Conservation (phyloP, 1,284 basidiomycete genomes). For the Tilletia walkeri region DNA sequence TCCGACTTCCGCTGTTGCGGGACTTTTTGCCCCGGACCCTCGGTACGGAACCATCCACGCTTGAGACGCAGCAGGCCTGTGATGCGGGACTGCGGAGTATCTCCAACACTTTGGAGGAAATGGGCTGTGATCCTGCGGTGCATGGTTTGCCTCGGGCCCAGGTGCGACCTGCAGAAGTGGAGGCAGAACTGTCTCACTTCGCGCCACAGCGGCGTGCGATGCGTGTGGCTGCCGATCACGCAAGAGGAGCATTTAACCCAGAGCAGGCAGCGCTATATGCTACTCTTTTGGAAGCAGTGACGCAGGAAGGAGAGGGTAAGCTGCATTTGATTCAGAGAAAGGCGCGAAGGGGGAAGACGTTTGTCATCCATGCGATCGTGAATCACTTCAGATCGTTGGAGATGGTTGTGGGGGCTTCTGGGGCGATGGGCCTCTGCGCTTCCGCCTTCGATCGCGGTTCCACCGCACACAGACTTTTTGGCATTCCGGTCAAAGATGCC, state of each 20-base stretch:
- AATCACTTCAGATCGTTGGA: neutral
- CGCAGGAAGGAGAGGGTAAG: neutral
- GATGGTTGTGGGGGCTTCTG: neutral
- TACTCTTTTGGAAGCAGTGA: neutral
- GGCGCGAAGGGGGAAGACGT: neutral
- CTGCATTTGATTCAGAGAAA: neutral
- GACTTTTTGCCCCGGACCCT: conserved; percentile 1
- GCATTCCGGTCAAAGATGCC: neutral
- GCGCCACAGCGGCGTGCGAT: neutral
- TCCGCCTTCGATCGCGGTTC: neutral
- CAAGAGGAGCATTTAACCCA: neutral
- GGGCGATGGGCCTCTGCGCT: no score
- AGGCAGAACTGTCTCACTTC: neutral
- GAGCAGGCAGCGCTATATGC: neutral
- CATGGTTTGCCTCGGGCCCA: neutral
- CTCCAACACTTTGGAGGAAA: neutral
- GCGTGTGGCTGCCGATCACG: neutral
- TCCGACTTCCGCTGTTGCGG: neutral
- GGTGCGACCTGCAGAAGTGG: neutral
- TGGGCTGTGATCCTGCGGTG: neutral
- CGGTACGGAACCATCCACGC: neutral
- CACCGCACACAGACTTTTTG: neutral
- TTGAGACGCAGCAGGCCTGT: neutral
- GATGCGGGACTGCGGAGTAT: neutral
- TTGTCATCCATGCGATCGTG: conserved; percentile 4